These are phyloP conservation scores for Geopyxis carbonaria DNA, from an alignment of 495 filamentous ascomycete genomes.

Conservation along the genomic window DNA sequence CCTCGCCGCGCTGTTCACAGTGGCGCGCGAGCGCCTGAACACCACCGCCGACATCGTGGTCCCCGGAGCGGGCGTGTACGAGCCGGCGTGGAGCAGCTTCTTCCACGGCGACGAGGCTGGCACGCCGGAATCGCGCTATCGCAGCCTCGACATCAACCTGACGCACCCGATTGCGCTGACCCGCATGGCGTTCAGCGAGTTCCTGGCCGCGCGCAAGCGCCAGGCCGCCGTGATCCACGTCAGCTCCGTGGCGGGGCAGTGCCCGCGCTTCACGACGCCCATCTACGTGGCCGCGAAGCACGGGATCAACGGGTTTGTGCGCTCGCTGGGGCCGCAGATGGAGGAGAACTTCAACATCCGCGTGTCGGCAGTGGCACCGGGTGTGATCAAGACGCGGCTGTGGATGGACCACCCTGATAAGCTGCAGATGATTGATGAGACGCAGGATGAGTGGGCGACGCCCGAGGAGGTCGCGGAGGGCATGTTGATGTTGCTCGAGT, in stretches of 20 bases:
- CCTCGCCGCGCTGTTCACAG: slow-evolving; percentile 38
- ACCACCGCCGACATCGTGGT: slow-evolving; percentile 45
- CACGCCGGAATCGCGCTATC: slow-evolving; percentile 32
- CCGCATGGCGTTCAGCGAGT: slow-evolving; percentile 38
- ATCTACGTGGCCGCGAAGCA: slow-evolving; percentile 3
- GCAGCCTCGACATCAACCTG: slow-evolving; percentile 46
- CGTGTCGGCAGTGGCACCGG: slow-evolving; percentile 50
- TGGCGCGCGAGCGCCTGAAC: slow-evolving; percentile 27
- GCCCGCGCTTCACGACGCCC: background rate
- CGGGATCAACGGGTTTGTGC: slow-evolving; percentile 29
- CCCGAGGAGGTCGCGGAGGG: slow-evolving; percentile 47
- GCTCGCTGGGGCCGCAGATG: slow-evolving; percentile 34
- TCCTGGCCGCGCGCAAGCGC: background rate
- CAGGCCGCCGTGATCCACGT: slow-evolving; percentile 1
- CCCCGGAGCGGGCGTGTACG: slow-evolving; percentile 52
- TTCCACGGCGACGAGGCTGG: slow-evolving; percentile 29
- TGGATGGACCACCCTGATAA: slow-evolving; percentile 58
- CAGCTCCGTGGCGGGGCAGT: background rate
- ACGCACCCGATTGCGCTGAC: slow-evolving; percentile 52
- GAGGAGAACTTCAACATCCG: slow-evolving; percentile 38
- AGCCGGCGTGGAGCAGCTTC: slow-evolving; percentile 51
- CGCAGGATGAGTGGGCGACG: slow-evolving; percentile 41
- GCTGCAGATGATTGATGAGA: slow-evolving; percentile 35
- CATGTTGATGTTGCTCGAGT: slow-evolving; percentile 44
- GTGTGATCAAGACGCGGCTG: slow-evolving; percentile 48